These are phyloP conservation scores for Scheffersomyces titani DNA, from an alignment of 1,139 yeast species.

Conservation along the genomic window DNA sequence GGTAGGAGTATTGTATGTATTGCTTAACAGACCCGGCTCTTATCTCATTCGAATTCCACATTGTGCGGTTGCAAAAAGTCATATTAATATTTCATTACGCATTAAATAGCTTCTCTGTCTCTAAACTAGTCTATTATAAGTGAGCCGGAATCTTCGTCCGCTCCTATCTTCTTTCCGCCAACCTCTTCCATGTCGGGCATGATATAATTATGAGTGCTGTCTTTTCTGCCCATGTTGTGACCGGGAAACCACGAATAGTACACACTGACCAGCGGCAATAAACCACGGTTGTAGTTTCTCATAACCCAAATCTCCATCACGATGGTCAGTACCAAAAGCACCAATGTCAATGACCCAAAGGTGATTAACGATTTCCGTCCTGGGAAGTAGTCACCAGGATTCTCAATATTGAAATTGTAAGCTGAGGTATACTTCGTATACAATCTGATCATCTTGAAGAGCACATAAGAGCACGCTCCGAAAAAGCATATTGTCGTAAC, in stretches of 20 bases:
- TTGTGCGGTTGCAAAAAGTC: not conserved
- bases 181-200: not conserved
- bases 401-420: slow-evolving; percentile 12
- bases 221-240: slow-evolving; percentile 1
- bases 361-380: slow-evolving; percentile 50
- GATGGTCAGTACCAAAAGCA: slow-evolving; percentile 40
- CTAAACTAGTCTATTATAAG: not conserved
- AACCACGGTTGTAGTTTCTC: slow-evolving; percentile 42
- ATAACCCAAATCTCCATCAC: slow-evolving; percentile 36
- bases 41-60: not conserved
- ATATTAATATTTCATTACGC: not conserved
- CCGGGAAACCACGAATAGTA: slow-evolving; percentile 24
- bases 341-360: slow-evolving; percentile 49
- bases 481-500: slow-evolving; percentile 33
- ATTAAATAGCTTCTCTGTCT: not conserved
- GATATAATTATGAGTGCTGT: not conserved
- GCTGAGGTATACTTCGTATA: slow-evolving; percentile 44
- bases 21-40: too few relatives aligned
- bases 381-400: slow-evolving; percentile 42
- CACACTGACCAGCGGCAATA: slow-evolving; percentile 30
- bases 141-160: not conserved
- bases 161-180: not conserved
- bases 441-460: slow-evolving; percentile 51
- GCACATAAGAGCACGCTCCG: slow-evolving; percentile 50
- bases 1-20: too few relatives aligned